Evolutionary conservation across 2,329 filamentous ascomycete species (phyloP).

Genomic region (Fragosphaeria purpurea): DNA sequence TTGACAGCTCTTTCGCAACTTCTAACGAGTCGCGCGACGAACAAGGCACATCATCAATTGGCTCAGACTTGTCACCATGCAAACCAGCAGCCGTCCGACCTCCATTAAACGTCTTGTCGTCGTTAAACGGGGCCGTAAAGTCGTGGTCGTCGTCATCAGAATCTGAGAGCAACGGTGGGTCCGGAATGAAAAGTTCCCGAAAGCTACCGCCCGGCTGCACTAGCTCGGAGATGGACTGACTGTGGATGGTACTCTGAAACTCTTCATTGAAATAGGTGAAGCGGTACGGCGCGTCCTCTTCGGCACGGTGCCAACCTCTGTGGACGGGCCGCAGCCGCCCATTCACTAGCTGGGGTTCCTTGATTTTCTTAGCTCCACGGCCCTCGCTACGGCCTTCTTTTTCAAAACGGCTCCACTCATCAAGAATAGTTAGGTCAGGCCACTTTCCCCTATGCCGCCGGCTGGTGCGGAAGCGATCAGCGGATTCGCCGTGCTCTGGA

Average conservation of each 20-base stretch:
- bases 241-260: slow-evolving; percentile 90
- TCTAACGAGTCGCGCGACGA: too few species aligned
- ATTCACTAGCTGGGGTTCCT: slow-evolving; percentile 84
- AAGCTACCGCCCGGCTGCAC: slow-evolving; percentile 79
- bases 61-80: too few species aligned
- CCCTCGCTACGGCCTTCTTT: slow-evolving; percentile 80
- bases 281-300: slow-evolving; percentile 83
- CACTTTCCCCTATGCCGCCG: slow-evolving; percentile 59
- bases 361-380: slow-evolving; percentile 80
- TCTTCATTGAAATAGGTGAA: slow-evolving; percentile 99
- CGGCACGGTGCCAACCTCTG: slow-evolving; percentile 72
- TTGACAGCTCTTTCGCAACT: too few species aligned
- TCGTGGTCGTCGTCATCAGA: slow-evolving; percentile 25
- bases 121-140: too few species aligned
- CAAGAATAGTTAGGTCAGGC: slow-evolving; percentile 75
- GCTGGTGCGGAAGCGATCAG: slow-evolving; percentile 9
- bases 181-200: slow-evolving; percentile 79
- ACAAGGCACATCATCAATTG: too few species aligned
- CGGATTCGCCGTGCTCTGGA: slow-evolving; percentile 4
- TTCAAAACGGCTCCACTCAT: slow-evolving; percentile 85
- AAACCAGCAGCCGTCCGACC: too few species aligned
- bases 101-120: too few species aligned
- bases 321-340: slow-evolving; percentile 76
- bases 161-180: slow-evolving; percentile 66
- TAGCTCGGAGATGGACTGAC: slow-evolving; percentile 87